Evolutionary conservation across 768 basidiomycete species (phyloP).

Genomic region (Lactifluus pinguis): DNA sequence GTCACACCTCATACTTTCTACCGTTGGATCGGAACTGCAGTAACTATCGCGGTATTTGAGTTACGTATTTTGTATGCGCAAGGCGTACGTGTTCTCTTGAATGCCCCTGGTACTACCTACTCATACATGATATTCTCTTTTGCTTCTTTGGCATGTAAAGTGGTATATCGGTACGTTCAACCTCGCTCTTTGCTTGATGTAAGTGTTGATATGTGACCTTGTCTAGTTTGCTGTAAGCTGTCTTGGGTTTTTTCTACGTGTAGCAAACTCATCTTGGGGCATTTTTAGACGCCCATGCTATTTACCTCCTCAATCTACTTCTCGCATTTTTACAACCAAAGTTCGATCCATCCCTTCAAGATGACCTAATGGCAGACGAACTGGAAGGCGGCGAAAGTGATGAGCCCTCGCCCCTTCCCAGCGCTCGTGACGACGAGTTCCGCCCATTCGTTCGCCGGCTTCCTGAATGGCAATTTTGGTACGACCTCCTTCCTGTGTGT

Average conservation of each 20-base stretch:
- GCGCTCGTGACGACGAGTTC: constrained; percentile 86
- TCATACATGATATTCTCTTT: constrained; percentile 4
- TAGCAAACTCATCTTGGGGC: background rate
- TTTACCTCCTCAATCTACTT: constrained; percentile 92
- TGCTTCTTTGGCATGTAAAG: constrained; percentile 29
- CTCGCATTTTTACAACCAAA: constrained; percentile 96
- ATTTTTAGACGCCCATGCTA: constrained; percentile 72
- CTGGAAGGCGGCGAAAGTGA: constrained; percentile 72
- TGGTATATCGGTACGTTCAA: constrained; percentile 82
- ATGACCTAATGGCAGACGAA: constrained; percentile 88
- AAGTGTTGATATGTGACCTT: background rate
- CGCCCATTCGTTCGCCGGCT: constrained; percentile 91
- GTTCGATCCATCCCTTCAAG: constrained; percentile 93
- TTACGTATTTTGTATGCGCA: constrained; percentile 81
- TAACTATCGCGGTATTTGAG: constrained; percentile 65
- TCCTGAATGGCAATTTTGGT: constrained; percentile 98
- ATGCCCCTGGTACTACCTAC: background rate
- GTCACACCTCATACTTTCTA: constrained; percentile 86
- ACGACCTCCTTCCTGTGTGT: constrained; percentile 21
- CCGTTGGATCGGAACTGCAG: constrained; percentile 77
- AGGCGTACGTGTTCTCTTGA: constrained; percentile 33
- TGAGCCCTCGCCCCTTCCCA: constrained; percentile 48
- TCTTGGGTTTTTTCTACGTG: background rate
- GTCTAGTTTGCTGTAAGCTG: constrained; percentile 59
- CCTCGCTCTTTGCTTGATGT: background rate